A percentile compares a stretch with the other conserved stretches of the same genome.
These are phyloP conservation scores for Ganoderma sp. DNA, from an alignment of 1,284 basidiomycete species.

Conservation along the genomic window DNA sequence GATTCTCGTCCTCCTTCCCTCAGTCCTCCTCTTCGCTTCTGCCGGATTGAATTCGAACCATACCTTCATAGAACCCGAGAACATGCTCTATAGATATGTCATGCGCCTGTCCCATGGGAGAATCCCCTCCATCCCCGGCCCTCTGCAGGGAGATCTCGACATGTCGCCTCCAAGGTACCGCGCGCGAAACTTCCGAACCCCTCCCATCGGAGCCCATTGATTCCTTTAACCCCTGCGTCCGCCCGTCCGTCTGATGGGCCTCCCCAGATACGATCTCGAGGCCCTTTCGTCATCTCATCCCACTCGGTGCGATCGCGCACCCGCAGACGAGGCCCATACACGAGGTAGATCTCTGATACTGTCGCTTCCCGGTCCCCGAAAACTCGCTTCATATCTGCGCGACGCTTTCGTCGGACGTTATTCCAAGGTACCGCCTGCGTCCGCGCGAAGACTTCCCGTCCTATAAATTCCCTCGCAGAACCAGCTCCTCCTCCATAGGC, in stretches of 20 bases:
- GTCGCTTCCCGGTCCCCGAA: constrained; percentile 16
- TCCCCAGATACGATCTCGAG: constrained; percentile 8
- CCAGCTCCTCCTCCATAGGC: constrained; percentile 14
- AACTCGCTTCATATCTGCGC: constrained; percentile 11
- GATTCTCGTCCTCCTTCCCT: constrained; percentile 21
- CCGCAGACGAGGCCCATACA: constrained; percentile 10
- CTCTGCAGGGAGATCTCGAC: constrained; percentile 14
- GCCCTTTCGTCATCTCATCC: constrained; percentile 11
- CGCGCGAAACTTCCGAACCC: constrained; percentile 12
- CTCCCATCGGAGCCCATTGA: neutral
- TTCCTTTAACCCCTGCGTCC: constrained; percentile 4
- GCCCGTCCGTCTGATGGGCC: constrained; percentile 12
- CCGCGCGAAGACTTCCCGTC: constrained; percentile 6
- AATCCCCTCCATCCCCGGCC: constrained; percentile 1
- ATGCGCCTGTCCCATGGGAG: constrained; percentile 12
- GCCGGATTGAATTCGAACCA: constrained; percentile 9
- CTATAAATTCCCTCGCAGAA: constrained; percentile 23
- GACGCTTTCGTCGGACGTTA: constrained; percentile 14
- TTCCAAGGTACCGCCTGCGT: constrained; percentile 15
- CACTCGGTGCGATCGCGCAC: constrained; percentile 8
- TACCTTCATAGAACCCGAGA: constrained; percentile 10
- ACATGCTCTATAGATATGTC: constrained; percentile 11
- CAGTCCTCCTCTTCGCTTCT: constrained; percentile 10
- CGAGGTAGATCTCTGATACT: constrained; percentile 12
- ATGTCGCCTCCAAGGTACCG: constrained; percentile 13